Percentiles rank a stretch among this genome's conserved stretches.
These are phyloP conservation scores for Ceratopteris richardii DNA, from an alignment of 75 land plant species.

Conservation along the genomic window DNA sequence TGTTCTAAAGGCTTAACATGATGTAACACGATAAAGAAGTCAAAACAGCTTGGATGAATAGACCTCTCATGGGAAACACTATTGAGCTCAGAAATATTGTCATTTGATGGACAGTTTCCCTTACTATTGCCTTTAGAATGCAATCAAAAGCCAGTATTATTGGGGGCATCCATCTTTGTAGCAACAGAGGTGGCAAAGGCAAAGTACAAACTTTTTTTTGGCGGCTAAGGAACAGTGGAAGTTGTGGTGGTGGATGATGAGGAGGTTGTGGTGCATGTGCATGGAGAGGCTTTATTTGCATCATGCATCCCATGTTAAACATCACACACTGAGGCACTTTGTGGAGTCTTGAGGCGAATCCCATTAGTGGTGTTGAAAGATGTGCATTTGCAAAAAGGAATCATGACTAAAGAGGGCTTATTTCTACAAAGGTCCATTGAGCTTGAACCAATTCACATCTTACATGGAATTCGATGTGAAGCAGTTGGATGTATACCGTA, in stretches of 20 bases:
- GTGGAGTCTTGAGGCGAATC: too few relatives aligned
- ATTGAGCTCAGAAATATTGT: background rate
- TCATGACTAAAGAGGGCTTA: too few relatives aligned
- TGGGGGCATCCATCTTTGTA: too few relatives aligned
- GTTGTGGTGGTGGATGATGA: background rate
- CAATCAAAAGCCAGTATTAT: too few relatives aligned
- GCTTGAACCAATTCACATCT: too few relatives aligned
- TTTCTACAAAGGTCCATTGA: too few relatives aligned
- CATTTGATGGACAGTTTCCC: background rate
- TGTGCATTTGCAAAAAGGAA: too few relatives aligned
- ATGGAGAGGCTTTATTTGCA: background rate
- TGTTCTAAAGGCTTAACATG: background rate
- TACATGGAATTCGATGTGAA: too few relatives aligned
- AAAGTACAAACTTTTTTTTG: background rate
- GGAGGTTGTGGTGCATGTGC: slow-evolving; percentile 8
- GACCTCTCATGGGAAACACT: background rate
- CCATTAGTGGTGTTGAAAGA: too few relatives aligned
- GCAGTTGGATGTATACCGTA: too few relatives aligned
- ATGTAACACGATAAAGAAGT: background rate
- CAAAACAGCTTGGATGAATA: background rate
- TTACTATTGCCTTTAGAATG: background rate
- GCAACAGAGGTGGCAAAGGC: background rate
- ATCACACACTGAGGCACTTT: too few relatives aligned
- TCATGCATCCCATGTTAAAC: too few relatives aligned
- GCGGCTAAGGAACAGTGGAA: background rate